Base-by-base conservation (phyloP, 805 yeast species). In the Myxozyma mucilagina region DNA sequence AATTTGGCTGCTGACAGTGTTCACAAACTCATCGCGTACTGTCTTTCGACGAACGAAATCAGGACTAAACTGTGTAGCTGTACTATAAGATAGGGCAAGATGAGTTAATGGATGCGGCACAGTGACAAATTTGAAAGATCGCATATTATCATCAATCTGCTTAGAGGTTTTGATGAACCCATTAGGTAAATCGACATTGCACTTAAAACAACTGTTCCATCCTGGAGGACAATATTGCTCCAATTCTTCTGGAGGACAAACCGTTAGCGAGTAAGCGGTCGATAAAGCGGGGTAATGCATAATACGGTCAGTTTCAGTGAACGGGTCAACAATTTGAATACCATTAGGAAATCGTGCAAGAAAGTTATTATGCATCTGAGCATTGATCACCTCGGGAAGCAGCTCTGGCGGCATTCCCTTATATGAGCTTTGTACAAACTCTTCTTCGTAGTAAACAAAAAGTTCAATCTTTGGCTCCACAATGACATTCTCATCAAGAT, bases 341-440 rank as follows among this genome's bases (percentile, higher is more conserved):
- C 64, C 64, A 7, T 55, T 57, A 4, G 56, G 48, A 50, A 64
- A 69, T 18, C 63, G 60, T 24, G 59, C 54, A 36, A 71, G 31
- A 50, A 69, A 71, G 5, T 64, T 55, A 29, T 67, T 65, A 47
- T 70, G 73, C 53, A 71, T 57, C 45, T 71, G 74, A 6, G 67
- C 61, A 20, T 68, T 67, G 60, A 70, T 68, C 10, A 71, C 60
- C 8, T 57, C 67, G 6, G 72, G 71, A n/a, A 68, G 53, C 14
- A 60, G 57, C 31, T 36, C 45, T n/a, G 43, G 48, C 18, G 55
- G 61, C n/a, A 62, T 29, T 0, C 49, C 51, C 14, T 56, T 60
- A 41, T 55, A 54, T 11, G 61, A 51, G 16, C n/a, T 48, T 5
- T 36, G 34, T n/a, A 69, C 67, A 24, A 59, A 65, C n/a, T 55